Percentiles rank a stretch among this genome's conserved stretches.
Conservation (phyloP, 2,329 filamentous ascomycete genomes). For the Cladosporium sp. region DNA sequence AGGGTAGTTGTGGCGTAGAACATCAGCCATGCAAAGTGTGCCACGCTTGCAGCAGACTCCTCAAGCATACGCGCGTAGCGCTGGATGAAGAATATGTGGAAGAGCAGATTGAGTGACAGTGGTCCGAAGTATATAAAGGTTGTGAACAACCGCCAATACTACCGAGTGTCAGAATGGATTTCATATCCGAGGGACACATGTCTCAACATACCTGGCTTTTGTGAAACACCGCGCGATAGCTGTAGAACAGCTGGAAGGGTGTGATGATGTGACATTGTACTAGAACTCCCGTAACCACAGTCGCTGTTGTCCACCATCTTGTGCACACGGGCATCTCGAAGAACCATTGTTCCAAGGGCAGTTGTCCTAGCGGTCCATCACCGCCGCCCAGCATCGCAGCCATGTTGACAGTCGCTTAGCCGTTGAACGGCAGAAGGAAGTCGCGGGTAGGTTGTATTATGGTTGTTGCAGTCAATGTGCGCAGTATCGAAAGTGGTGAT, state of each 20-base stretch:
- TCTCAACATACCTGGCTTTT: slow-evolving; percentile 74
- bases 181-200: slow-evolving; percentile 20
- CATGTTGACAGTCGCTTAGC: slow-evolving; percentile 36
- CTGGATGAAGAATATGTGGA: slow-evolving; percentile 98
- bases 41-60: slow-evolving; percentile 89
- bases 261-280: slow-evolving; percentile 92
- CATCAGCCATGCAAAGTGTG: slow-evolving; percentile 92
- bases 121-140: slow-evolving; percentile 98
- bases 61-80: slow-evolving; percentile 94
- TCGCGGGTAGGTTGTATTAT: background rate
- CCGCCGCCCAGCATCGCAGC: slow-evolving; percentile 47
- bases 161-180: slow-evolving; percentile 21
- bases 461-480: background rate
- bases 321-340: slow-evolving; percentile 98
- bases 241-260: slow-evolving; percentile 96
- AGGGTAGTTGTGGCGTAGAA: slow-evolving; percentile 80
- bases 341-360: slow-evolving; percentile 96
- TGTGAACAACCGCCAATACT: slow-evolving; percentile 97
- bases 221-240: slow-evolving; percentile 83
- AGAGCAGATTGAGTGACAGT: slow-evolving; percentile 87
- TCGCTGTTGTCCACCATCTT: slow-evolving; percentile 93
- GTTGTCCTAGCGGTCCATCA: slow-evolving; percentile 51
- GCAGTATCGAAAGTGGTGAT: background rate
- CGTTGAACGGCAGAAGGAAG: slow-evolving; percentile 3
- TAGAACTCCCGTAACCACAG: slow-evolving; percentile 79